These are phyloP conservation scores for Coprinopsis strossmayeri DNA, from an alignment of 768 basidiomycete genomes.

Conservation along the genomic window DNA sequence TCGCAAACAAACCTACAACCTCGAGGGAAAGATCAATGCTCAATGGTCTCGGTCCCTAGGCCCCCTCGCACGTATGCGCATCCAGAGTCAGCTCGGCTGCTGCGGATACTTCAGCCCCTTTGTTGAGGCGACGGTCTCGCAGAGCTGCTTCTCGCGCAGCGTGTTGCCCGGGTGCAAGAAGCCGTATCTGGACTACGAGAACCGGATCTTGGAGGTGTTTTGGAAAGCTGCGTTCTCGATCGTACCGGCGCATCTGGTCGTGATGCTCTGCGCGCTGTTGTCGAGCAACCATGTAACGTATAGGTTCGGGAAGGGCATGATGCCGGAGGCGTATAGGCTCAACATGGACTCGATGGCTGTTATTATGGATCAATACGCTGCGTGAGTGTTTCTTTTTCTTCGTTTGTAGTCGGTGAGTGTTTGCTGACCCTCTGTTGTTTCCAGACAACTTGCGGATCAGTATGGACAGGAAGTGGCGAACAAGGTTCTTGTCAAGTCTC, in stretches of 20 bases:
- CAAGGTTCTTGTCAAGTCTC: conserved; percentile 8
- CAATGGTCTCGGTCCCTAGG: conserved; percentile 65
- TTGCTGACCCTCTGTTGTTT: background rate
- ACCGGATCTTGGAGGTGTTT: conserved; percentile 50
- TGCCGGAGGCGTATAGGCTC: conserved; percentile 76
- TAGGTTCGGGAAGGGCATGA: conserved; percentile 84
- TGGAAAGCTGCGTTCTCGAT: conserved; percentile 57
- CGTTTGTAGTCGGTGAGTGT: background rate
- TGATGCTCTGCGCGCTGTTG: conserved; percentile 59
- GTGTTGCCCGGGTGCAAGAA: conserved; percentile 71
- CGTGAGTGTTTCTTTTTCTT: conserved; percentile 39
- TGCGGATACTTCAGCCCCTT: conserved; percentile 81
- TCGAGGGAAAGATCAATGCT: conserved; percentile 73
- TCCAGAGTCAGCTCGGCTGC: conserved; percentile 70
- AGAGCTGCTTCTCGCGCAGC: conserved; percentile 68
- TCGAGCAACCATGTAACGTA: conserved; percentile 83
- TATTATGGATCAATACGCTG: conserved; percentile 81
- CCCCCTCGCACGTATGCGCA: conserved; percentile 49
- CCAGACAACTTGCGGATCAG: conserved; percentile 10
- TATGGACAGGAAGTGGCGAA: conserved; percentile 13
- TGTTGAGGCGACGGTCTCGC: conserved; percentile 68
- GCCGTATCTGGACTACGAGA: conserved; percentile 52
- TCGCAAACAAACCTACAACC: conserved; percentile 47
- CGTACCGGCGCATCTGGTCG: conserved; percentile 57
- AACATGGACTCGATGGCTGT: conserved; percentile 66